A percentile compares a stretch with the other conserved stretches of the same genome.
Evolutionary conservation across 2,329 filamentous ascomycete species (phyloP).

Genomic region (Aulographum hederae): DNA sequence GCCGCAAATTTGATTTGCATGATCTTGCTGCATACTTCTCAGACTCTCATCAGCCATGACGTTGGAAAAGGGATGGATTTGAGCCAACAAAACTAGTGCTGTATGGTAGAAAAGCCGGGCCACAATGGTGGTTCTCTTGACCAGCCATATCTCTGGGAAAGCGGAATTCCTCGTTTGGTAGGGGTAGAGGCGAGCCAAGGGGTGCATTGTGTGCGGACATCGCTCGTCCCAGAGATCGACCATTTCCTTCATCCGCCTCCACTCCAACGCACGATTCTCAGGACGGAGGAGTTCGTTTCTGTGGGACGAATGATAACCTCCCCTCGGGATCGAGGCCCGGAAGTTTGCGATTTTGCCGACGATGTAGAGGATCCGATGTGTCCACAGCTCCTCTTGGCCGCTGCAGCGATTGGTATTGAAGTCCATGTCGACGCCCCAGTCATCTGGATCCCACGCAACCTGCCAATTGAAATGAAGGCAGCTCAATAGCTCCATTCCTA

Average conservation of each 20-base stretch:
- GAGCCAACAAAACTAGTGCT: conserved; percentile 60
- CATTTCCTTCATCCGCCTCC: conserved; percentile 61
- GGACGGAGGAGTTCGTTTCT: conserved; percentile 45
- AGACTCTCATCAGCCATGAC: conserved; percentile 42
- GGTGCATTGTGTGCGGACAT: conserved; percentile 73
- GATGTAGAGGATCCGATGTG: conserved; percentile 75
- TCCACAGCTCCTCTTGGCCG: conserved; percentile 67
- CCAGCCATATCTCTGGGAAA: conserved; percentile 80
- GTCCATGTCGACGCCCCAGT: conserved; percentile 73
- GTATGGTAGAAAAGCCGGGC: conserved; percentile 82
- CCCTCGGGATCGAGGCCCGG: conserved; percentile 47
- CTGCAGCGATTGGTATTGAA: conserved; percentile 30
- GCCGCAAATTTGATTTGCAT: conserved; percentile 74
- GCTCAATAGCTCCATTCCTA: conserved; percentile 75
- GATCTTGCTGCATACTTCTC: conserved; percentile 48
- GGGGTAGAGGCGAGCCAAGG: conserved; percentile 58
- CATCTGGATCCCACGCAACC: conserved; percentile 73
- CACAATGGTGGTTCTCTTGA: conserved; percentile 65
- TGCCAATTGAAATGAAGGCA: conserved; percentile 79
- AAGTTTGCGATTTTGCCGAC: conserved; percentile 79
- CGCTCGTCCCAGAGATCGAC: conserved; percentile 67
- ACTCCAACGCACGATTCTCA: conserved; percentile 52
- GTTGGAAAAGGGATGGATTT: conserved; percentile 54
- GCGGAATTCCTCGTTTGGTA: conserved; percentile 50
- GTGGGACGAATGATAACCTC: conserved; percentile 34